phyloP scores from a whole-genome alignment of 306 rosid genomes.

The Cicer yamashitae region DNA sequence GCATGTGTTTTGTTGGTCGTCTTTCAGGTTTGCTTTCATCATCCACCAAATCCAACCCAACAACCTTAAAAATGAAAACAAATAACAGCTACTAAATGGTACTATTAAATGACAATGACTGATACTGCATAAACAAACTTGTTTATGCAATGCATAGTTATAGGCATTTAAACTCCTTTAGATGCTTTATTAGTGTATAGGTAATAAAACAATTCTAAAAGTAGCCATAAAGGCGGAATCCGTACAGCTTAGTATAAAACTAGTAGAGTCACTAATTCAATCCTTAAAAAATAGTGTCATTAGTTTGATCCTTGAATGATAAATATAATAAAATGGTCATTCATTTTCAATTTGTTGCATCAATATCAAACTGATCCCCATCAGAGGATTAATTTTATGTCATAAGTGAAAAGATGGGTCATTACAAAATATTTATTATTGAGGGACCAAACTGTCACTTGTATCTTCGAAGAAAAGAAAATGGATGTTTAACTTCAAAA shows the following conservation, averaged over 20 bases:
- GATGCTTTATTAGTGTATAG: background rate
- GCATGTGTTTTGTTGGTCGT: slow-evolving; percentile 99
- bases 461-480: slow-evolving; percentile 6
- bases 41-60: slow-evolving; percentile 95
- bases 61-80: slow-evolving; percentile 65
- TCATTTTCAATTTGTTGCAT: slow-evolving; percentile 15
- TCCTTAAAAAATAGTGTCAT: slow-evolving; percentile 26
- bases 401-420: background rate
- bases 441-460: background rate
- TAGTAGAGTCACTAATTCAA: slow-evolving; percentile 22
- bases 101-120: slow-evolving; percentile 6
- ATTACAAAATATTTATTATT: slow-evolving; percentile 19
- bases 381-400: slow-evolving; percentile 5
- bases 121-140: slow-evolving; percentile 19
- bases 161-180: background rate
- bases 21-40: slow-evolving; percentile 98
- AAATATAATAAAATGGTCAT: slow-evolving; percentile 7
- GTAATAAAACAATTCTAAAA: slow-evolving; percentile 7
- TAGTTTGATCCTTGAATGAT: slow-evolving; percentile 17
- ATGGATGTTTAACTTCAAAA: background rate
- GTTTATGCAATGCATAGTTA: slow-evolving; percentile 15
- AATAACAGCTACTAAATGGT: background rate
- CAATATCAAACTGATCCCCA: slow-evolving; percentile 17
- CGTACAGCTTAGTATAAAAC: background rate
- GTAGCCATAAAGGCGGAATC: slow-evolving; percentile 10